Evolutionary conservation across 2,329 filamentous ascomycete genomes (phyloP).

Genomic region (Penicillium sp.): DNA sequence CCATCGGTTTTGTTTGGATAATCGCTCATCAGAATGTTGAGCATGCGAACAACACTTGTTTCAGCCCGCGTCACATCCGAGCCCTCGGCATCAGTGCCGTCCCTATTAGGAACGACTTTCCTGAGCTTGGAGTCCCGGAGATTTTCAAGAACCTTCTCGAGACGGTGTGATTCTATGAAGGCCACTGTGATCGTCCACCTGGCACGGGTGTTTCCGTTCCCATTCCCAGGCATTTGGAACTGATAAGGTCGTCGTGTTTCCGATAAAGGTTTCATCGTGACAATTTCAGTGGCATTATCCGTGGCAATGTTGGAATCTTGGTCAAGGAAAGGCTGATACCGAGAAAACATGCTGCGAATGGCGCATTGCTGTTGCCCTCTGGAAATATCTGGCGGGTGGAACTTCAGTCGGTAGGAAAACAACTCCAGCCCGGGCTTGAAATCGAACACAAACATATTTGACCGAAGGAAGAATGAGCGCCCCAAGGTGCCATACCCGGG

Average conservation of each 20-base stretch:
- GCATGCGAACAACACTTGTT: conserved; percentile 4
- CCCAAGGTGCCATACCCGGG: conserved; percentile 21
- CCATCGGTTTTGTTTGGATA: conserved; percentile 5
- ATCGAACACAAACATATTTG: conserved; percentile 18
- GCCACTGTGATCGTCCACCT: neutral
- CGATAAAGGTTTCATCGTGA: neutral
- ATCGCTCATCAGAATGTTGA: conserved; percentile 23
- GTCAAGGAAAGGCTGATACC: neutral
- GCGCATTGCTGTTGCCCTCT: conserved; percentile 10
- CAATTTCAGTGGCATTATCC: conserved; percentile 16
- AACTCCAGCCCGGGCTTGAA: conserved; percentile 9
- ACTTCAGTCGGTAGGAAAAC: conserved; percentile 8
- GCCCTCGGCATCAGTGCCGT: neutral
- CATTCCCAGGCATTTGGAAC: neutral
- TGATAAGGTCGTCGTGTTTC: neutral
- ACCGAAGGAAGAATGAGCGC: conserved; percentile 1
- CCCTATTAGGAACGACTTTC: neutral
- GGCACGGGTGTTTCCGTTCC: neutral
- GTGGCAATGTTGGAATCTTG: conserved; percentile 3
- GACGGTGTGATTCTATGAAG: neutral
- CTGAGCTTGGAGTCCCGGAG: neutral
- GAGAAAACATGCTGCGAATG: neutral
- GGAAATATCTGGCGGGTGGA: conserved; percentile 1
- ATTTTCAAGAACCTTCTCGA: neutral
- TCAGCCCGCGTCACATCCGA: neutral